phyloP scores from a whole-genome alignment of 495 filamentous ascomycete species.

The Rhypophila decipiens region DNA sequence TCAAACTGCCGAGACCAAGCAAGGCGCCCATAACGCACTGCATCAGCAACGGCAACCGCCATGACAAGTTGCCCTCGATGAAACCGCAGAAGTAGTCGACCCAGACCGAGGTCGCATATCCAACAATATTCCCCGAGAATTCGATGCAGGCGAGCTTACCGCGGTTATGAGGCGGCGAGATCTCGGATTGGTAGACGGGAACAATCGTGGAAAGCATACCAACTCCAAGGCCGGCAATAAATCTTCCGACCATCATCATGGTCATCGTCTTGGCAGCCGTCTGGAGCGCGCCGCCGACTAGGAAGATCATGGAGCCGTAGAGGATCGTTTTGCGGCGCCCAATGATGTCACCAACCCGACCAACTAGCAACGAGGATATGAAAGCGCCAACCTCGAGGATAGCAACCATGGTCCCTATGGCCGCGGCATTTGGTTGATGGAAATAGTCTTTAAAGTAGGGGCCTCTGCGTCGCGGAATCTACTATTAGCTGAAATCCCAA shows the following conservation, averaged over 20 bases:
- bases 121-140: conserved; percentile 93
- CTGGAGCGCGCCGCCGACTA: conserved; percentile 83
- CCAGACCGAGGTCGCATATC: conserved; percentile 95
- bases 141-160: conserved; percentile 96
- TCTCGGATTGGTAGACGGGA: conserved; percentile 96
- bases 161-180: conserved; percentile 91
- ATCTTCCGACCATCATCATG: conserved; percentile 88
- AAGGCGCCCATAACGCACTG: conserved; percentile 91
- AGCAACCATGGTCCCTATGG: conserved; percentile 93
- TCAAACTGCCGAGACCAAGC: conserved; percentile 74
- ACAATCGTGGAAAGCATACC: conserved; percentile 95
- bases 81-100: conserved; percentile 96
- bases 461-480: conserved; percentile 50
- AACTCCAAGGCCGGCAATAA: conserved; percentile 89
- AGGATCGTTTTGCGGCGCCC: conserved; percentile 87
- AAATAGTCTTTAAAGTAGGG: conserved; percentile 87
- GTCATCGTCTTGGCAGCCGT: conserved; percentile 72
- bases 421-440: conserved; percentile 71
- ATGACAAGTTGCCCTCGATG: conserved; percentile 78
- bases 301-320: conserved; percentile 88
- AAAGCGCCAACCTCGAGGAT: conserved; percentile 93
- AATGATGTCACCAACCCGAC: conserved; percentile 83
- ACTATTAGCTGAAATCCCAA: conserved; percentile 5
- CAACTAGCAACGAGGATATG: conserved; percentile 82
- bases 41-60: conserved; percentile 85